Percentiles rank a stretch among this genome's conserved stretches.
Evolutionary conservation across 108 stramenopile genomes (phyloP).

Genomic region (Cyclotella atomus): DNA sequence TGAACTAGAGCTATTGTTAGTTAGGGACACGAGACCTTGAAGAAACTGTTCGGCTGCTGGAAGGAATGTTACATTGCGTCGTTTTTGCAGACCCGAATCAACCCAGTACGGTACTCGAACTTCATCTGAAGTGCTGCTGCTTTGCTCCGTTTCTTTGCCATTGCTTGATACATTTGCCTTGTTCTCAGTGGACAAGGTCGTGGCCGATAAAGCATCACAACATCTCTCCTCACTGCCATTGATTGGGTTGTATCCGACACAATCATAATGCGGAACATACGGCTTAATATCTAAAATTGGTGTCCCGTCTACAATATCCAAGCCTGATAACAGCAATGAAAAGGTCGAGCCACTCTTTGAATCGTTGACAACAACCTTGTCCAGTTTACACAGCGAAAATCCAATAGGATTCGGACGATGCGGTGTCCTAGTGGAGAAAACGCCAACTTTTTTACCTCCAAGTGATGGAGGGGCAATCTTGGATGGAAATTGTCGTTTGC

Average conservation of each 20-base stretch:
- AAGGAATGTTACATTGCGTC: constrained; percentile 57
- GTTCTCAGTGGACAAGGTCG: not conserved
- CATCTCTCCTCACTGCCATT: not conserved
- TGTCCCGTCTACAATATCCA: constrained; percentile 95
- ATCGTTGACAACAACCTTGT: constrained; percentile 49
- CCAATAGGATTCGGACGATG: constrained; percentile 97
- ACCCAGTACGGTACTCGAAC: constrained; percentile 77
- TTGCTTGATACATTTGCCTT: not conserved
- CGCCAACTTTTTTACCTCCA: constrained; percentile 92
- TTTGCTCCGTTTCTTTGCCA: not conserved
- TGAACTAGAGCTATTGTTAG: constrained; percentile 3
- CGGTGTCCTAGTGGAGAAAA: constrained; percentile 94
- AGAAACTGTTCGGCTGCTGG: constrained; percentile 47
- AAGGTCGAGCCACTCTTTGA: constrained; percentile 12
- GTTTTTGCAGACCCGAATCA: constrained; percentile 62
- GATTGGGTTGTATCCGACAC: constrained; percentile 35
- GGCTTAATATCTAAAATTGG: constrained; percentile 95
- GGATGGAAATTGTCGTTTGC: constrained; percentile 58
- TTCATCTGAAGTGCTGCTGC: not conserved
- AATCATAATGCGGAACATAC: constrained; percentile 88
- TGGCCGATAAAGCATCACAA: not conserved
- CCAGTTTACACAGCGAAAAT: constrained; percentile 87
- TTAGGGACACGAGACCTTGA: constrained; percentile 42
- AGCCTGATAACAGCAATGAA: constrained; percentile 70
- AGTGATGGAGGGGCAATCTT: constrained; percentile 88